Conservation (phyloP, 192 early-diverging fungal species). For the Backusella tarrabulga region DNA sequence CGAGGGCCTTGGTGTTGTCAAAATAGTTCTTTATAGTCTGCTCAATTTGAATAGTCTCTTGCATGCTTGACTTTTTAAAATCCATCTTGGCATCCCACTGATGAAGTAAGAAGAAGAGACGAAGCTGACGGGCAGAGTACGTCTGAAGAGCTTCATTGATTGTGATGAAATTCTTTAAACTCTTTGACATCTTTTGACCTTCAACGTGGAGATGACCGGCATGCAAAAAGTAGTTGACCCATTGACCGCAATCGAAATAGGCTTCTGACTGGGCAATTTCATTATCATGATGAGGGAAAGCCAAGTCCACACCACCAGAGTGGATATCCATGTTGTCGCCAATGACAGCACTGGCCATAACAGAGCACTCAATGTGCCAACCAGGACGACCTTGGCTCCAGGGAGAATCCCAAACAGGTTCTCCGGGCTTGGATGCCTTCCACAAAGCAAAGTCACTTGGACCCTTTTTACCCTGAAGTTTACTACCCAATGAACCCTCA, state of each 20-base stretch:
- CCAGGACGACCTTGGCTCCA: slow-evolving; percentile 95
- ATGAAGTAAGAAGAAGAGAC: slow-evolving; percentile 86
- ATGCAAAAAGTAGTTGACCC: slow-evolving; percentile 99
- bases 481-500: slow-evolving; percentile 80
- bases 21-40: slow-evolving; percentile 89
- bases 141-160: slow-evolving; percentile 86
- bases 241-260: slow-evolving; percentile 85
- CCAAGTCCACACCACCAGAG: slow-evolving; percentile 92
- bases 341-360: slow-evolving; percentile 92
- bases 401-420: slow-evolving; percentile 91
- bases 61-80: slow-evolving; percentile 74
- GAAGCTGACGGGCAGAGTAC: slow-evolving; percentile 81
- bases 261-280: slow-evolving; percentile 97
- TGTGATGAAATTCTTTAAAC: slow-evolving; percentile 96
- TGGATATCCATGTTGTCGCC: slow-evolving; percentile 92
- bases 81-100: slow-evolving; percentile 88
- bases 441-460: slow-evolving; percentile 93
- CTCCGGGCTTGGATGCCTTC: slow-evolving; percentile 92
- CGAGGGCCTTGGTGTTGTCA: slow-evolving; percentile 72
- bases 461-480: slow-evolving; percentile 65
- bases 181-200: slow-evolving; percentile 98
- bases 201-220: slow-evolving; percentile 94
- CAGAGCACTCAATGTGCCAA: slow-evolving; percentile 99
- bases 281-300: slow-evolving; percentile 99
- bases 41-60: slow-evolving; percentile 78